A percentile compares a stretch with the other conserved stretches of the same genome.
These are phyloP conservation scores for Cicer arietinum DNA, from an alignment of 306 rosid species.

Conservation along the genomic window DNA sequence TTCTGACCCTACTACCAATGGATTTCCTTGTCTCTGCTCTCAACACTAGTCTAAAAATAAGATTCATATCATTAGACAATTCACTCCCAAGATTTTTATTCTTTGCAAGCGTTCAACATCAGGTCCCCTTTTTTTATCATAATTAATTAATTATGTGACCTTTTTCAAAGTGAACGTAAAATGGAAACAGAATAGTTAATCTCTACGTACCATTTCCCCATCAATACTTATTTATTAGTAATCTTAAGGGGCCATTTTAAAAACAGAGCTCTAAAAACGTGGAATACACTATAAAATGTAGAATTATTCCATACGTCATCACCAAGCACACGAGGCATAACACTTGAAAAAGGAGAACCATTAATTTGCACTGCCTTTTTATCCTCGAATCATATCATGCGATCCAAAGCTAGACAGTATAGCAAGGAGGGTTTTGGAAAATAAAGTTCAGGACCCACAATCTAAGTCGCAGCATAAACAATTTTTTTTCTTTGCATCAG, in stretches of 20 bases:
- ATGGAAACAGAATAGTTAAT: constrained; percentile 27
- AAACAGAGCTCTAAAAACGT: neutral
- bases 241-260: neutral
- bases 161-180: constrained; percentile 1
- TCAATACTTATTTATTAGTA: neutral
- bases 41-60: constrained; percentile 18
- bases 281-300: constrained; percentile 1
- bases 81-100: constrained; percentile 34
- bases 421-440: neutral
- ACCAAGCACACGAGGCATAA: constrained; percentile 9
- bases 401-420: constrained; percentile 9
- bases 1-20: constrained; percentile 40
- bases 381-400: constrained; percentile 6
- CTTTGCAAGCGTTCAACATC: constrained; percentile 38
- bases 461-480: neutral
- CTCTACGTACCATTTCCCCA: constrained; percentile 18
- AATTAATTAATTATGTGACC: neutral
- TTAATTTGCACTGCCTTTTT: constrained; percentile 7
- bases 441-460: neutral
- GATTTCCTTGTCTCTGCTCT: constrained; percentile 34
- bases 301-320: constrained; percentile 17
- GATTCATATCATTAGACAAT: constrained; percentile 19
- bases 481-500: neutral
- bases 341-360: constrained; percentile 29
- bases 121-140: constrained; percentile 5